Evolutionary conservation across 2,329 filamentous ascomycete genomes (phyloP), one percentile per base, ranked within the genome.

Genomic region (Aspergillus spinulosporus): DNA sequence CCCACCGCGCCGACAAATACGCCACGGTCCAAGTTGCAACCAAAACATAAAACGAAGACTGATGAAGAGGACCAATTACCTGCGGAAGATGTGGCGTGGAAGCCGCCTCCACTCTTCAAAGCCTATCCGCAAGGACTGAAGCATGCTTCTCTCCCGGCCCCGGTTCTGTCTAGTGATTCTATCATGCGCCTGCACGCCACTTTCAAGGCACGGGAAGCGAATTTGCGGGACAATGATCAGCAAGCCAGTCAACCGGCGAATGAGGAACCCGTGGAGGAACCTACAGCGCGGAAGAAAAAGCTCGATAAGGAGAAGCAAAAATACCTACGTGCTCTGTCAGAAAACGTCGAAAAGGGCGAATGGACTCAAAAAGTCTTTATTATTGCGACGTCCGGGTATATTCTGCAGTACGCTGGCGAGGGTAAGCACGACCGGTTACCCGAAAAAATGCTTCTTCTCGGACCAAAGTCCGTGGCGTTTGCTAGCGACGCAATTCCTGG

Each of bases 71-170:
- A 66, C 31, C 64, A 69, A 39, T 48, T 60, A 1, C 42, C 60
- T 1, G 60, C 61, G 8, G 60, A 63, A 52, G 64, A 70, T 65
- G 56, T 67, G 64, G 64, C 64, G 9, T 90, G 86, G 86, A 82
- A 84, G 54, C 83, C 87, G 12, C 89, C 90, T 5, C 89, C 91
- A 1, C 76, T 97, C 9, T 95, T 92, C 71, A 89, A 96, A 70
- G 91, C 90, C 9, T 96, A 92, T 69, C 88, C 90, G 0, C 92
- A 96, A 72, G 86, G 91, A 2, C 82, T 90, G 62, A 92, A 89
- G 66, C 84, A 94, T 70, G 86, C 84, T 8, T 84, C 82, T 12
- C 78, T 96, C 2, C 82, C 86, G 28, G 82, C 88, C 12, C 87
- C 88, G 37, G 83, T 82, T 1, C 74, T 88, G 8, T 84, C 88